Conservation (phyloP, 2,329 filamentous ascomycete genomes). For the Sclerotinia borealis region DNA sequence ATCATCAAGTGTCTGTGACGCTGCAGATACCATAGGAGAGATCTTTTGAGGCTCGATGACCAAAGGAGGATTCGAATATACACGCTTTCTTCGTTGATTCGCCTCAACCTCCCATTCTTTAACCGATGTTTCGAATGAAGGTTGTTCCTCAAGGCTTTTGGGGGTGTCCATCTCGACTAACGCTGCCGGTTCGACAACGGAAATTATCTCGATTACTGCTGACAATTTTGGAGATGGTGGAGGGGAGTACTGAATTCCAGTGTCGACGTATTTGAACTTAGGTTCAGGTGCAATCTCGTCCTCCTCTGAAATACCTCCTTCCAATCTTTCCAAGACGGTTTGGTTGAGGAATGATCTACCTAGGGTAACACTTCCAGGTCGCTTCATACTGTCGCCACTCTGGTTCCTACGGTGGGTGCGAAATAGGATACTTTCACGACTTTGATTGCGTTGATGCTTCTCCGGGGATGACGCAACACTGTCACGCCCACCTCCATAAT, state of each 20-base stretch:
- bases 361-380: constrained; percentile 49
- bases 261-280: constrained; percentile 60
- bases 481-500: constrained; percentile 64
- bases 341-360: constrained; percentile 49
- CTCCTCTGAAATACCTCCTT: constrained; percentile 46
- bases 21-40: constrained; percentile 56
- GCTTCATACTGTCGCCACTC: constrained; percentile 52
- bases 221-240: constrained; percentile 62
- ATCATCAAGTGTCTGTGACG: constrained; percentile 56
- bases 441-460: constrained; percentile 48
- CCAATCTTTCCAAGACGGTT: constrained; percentile 49
- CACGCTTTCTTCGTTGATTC: constrained; percentile 67
- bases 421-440: constrained; percentile 49
- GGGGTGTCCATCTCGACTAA: neutral
- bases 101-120: constrained; percentile 59
- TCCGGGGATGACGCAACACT: constrained; percentile 47
- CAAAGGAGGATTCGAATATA: constrained; percentile 47
- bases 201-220: constrained; percentile 34
- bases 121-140: constrained; percentile 34
- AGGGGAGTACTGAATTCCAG: constrained; percentile 77
- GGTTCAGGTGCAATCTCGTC: constrained; percentile 38
- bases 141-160: constrained; percentile 25
- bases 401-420: constrained; percentile 49
- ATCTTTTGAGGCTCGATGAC: constrained; percentile 42
- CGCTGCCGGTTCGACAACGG: constrained; percentile 39